Percentiles rank a stretch among this genome's conserved stretches.
phyloP scores from a whole-genome alignment of 176 grass and related monocot species.

The Rhynchospora pubera region DNA sequence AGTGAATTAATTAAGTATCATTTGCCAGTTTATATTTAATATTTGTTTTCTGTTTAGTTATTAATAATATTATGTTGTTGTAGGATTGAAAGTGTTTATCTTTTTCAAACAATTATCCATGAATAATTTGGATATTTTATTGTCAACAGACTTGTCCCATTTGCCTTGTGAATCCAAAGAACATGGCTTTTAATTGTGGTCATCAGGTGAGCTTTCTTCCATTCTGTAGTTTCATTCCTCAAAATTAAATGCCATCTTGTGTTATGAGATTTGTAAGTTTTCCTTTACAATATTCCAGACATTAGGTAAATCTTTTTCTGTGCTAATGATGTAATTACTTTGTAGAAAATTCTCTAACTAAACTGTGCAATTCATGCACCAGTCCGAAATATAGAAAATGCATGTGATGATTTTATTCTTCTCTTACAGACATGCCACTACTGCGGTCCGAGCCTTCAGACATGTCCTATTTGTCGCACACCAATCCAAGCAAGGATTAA shows the following conservation, averaged over 20 bases:
- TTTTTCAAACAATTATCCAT: neutral
- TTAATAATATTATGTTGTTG: neutral
- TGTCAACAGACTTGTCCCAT: slow-evolving; percentile 32
- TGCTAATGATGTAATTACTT: neutral
- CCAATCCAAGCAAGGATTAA: slow-evolving; percentile 35
- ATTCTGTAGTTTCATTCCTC: neutral
- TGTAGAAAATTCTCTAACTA: neutral
- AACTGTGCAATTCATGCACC: no score
- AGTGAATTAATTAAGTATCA: no score
- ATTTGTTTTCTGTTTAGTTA: neutral
- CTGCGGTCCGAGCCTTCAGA: slow-evolving; percentile 20
- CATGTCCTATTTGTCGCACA: slow-evolving; percentile 33
- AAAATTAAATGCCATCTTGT: neutral
- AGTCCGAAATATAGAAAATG: neutral
- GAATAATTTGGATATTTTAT: slow-evolving; percentile 1
- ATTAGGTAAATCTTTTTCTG: neutral
- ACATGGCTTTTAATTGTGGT: slow-evolving; percentile 43
- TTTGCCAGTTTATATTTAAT: no score
- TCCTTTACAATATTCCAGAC: neutral
- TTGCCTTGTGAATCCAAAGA: slow-evolving; percentile 23
- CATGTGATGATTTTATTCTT: neutral
- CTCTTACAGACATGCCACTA: slow-evolving; percentile 30
- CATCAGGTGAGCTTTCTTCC: slow-evolving; percentile 20
- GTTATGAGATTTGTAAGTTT: neutral
- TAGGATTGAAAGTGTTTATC: neutral